Evolutionary conservation across 306 rosid genomes (phyloP).

Genomic region (Trichosanthes truncata): DNA sequence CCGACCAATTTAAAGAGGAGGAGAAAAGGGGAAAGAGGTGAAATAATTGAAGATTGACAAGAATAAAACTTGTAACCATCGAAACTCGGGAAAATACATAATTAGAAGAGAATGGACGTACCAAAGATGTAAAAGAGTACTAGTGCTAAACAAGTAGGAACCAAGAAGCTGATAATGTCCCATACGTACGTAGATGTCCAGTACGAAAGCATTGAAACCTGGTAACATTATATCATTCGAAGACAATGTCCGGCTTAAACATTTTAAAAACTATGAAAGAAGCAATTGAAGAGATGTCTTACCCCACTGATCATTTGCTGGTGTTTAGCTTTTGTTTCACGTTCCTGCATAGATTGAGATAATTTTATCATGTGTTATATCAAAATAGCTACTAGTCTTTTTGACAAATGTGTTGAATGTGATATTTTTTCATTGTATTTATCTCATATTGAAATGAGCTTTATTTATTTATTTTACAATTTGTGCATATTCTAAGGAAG

Average conservation of each 20-base stretch:
- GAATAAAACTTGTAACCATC: neutral
- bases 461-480: neutral
- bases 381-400: neutral
- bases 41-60: neutral
- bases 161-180: conserved; percentile 91
- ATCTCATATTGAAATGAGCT: neutral
- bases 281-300: conserved; percentile 14
- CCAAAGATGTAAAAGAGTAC: conserved; percentile 75
- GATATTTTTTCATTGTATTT: neutral
- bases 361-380: neutral
- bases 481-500: neutral
- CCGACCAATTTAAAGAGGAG: neutral
- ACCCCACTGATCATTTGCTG: conserved; percentile 98
- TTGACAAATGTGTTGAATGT: neutral
- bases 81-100: neutral
- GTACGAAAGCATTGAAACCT: conserved; percentile 82
- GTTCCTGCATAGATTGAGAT: conserved; percentile 63
- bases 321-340: conserved; percentile 94
- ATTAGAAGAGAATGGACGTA: conserved; percentile 22
- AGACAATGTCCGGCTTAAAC: neutral
- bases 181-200: conserved; percentile 84
- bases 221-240: conserved; percentile 18
- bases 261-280: neutral
- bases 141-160: conserved; percentile 72
- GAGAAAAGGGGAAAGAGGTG: neutral